Evolutionary conservation across 1,139 yeast genomes (phyloP).

Genomic region (Blastobotrys niveus): DNA sequence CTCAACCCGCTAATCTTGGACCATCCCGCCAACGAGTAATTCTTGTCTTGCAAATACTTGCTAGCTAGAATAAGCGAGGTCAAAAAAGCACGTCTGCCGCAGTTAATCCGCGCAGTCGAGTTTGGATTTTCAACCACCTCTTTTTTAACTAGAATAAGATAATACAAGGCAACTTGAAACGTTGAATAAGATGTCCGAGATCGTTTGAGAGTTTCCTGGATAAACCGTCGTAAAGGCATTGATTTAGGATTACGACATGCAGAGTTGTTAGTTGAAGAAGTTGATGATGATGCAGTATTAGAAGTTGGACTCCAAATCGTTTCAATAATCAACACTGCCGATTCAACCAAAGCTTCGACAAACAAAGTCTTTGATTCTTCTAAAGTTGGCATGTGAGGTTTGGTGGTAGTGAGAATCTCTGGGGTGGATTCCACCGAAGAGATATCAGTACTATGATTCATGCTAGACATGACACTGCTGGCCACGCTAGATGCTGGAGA

Average conservation of each 20-base stretch:
- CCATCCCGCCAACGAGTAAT: constrained; percentile 70
- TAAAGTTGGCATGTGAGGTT: neutral
- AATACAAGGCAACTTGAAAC: constrained; percentile 61
- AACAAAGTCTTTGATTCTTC: constrained; percentile 21
- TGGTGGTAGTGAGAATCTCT: too few relatives aligned
- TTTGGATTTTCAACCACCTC: constrained; percentile 15
- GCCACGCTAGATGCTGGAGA: neutral
- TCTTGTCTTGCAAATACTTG: constrained; percentile 68
- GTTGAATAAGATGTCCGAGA: constrained; percentile 62
- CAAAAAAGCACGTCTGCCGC: constrained; percentile 63
- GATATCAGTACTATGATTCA: neutral
- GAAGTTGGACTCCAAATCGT: constrained; percentile 33
- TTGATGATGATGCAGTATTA: constrained; percentile 10
- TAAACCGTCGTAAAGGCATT: constrained; percentile 41
- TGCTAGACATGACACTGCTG: constrained; percentile 2
- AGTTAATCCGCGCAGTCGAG: constrained; percentile 25
- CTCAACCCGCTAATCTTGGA: constrained; percentile 62
- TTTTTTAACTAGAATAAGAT: constrained; percentile 46
- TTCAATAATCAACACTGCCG: constrained; percentile 34
- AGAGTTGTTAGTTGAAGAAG: neutral
- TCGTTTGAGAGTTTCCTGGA: constrained; percentile 61
- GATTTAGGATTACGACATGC: constrained; percentile 20
- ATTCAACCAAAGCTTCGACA: constrained; percentile 34
- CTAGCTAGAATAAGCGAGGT: constrained; percentile 63
- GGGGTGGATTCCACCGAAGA: constrained; percentile 7